Conservation (phyloP, 2,329 filamentous ascomycete species). For the Sporothrix mexicana region DNA sequence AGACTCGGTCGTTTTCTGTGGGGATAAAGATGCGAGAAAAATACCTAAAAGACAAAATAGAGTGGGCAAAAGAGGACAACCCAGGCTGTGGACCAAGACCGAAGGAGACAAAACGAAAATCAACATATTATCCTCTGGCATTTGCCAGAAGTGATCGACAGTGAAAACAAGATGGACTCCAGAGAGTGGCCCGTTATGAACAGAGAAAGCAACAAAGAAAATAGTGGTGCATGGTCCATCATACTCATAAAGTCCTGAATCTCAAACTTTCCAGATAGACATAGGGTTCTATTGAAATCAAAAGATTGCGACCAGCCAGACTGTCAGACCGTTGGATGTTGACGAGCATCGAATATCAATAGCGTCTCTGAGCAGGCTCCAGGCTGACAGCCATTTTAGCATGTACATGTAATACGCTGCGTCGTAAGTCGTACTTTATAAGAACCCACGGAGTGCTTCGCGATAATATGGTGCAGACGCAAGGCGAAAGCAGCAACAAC, state of each 20-base stretch:
- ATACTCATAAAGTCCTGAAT: no score
- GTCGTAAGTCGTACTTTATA: no score
- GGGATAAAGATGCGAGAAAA: constrained; percentile 2
- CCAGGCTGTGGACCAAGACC: background rate
- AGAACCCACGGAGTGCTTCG: no score
- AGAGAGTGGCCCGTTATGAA: no score
- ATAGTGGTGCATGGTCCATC: no score
- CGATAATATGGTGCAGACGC: no score
- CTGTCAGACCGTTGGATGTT: constrained; percentile 22
- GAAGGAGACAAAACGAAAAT: constrained; percentile 14
- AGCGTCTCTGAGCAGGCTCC: background rate
- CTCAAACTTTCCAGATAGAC: no score
- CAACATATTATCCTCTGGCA: constrained; percentile 14
- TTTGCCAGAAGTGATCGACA: constrained; percentile 16
- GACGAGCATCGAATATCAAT: background rate
- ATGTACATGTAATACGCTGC: no score
- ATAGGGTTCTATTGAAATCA: background rate
- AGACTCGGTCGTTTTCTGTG: background rate
- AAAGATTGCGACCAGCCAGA: background rate
- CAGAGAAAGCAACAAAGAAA: no score
- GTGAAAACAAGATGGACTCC: constrained; percentile 8
- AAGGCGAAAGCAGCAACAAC: background rate
- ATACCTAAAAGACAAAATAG: background rate
- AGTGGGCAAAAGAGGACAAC: background rate
- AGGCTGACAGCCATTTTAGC: background rate